Evolutionary conservation across 2,329 filamentous ascomycete genomes (phyloP).

Genomic region (Paecilomyces sp.): DNA sequence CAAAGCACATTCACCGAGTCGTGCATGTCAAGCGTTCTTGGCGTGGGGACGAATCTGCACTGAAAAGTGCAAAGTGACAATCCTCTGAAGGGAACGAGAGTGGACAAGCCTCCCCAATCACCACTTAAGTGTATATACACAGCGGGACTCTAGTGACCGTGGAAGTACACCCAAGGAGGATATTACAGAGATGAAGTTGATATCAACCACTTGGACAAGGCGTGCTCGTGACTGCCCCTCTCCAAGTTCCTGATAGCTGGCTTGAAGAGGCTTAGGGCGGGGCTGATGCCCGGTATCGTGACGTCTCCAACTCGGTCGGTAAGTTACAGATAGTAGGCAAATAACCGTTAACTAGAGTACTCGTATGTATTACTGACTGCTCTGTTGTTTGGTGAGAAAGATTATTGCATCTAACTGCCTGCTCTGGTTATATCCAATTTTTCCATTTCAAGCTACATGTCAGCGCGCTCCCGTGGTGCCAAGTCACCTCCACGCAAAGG

Average conservation of each 20-base stretch:
- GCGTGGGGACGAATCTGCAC: background rate
- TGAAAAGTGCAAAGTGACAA: background rate
- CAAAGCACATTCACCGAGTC: background rate
- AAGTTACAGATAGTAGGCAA: background rate
- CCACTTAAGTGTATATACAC: background rate
- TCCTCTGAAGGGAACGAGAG: background rate
- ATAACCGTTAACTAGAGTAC: no score
- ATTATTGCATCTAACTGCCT: background rate
- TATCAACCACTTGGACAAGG: background rate
- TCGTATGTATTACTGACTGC: no score
- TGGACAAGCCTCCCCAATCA: background rate
- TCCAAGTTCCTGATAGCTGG: background rate
- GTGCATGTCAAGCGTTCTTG: background rate
- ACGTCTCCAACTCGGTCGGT: background rate
- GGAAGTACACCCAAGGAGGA: background rate
- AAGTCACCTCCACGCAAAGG: conserved; percentile 13
- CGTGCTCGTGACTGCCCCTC: conserved; percentile 16
- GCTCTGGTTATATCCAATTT: no score
- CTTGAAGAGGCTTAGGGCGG: conserved; percentile 14
- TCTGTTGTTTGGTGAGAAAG: no score
- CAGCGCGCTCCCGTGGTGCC: conserved; percentile 1
- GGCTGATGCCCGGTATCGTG: conserved; percentile 1
- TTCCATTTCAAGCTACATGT: background rate
- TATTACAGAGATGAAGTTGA: background rate
- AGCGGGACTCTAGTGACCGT: background rate